Conservation (phyloP, 257 asterid genomes). For the Nicotiana otophora region DNA sequence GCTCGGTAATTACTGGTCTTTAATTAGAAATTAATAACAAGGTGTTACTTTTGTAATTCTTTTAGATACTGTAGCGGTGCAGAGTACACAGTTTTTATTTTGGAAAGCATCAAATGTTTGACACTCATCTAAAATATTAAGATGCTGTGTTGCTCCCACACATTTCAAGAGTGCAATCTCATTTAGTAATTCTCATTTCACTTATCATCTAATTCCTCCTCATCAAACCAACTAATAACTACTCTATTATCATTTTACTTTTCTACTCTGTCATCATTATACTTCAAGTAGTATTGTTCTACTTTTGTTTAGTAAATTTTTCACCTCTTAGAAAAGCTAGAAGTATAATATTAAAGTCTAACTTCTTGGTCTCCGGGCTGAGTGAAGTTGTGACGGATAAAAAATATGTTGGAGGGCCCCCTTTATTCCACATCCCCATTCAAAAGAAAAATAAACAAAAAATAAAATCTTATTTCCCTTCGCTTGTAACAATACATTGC, state of each 20-base stretch:
- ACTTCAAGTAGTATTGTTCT: neutral
- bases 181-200: neutral
- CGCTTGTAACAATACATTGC: neutral
- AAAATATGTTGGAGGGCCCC: neutral
- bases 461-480: too few relatives aligned
- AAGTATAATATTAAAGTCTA: neutral
- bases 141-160: neutral
- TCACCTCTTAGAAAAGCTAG: neutral
- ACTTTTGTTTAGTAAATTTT: neutral
- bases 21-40: neutral
- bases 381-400: neutral
- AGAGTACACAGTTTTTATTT: neutral
- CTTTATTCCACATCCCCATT: neutral
- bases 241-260: neutral
- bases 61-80: neutral
- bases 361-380: neutral
- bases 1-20: slow-evolving; percentile 45
- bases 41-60: neutral
- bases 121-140: neutral
- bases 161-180: neutral
- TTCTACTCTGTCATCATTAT: neutral
- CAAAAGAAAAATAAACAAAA: neutral
- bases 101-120: neutral
- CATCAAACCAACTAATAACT: neutral
- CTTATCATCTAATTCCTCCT: neutral